Evolutionary conservation across 305 asterid species (phyloP), one percentile per base, ranked within the genome.

Genomic region (Fraxinus platypoda): DNA sequence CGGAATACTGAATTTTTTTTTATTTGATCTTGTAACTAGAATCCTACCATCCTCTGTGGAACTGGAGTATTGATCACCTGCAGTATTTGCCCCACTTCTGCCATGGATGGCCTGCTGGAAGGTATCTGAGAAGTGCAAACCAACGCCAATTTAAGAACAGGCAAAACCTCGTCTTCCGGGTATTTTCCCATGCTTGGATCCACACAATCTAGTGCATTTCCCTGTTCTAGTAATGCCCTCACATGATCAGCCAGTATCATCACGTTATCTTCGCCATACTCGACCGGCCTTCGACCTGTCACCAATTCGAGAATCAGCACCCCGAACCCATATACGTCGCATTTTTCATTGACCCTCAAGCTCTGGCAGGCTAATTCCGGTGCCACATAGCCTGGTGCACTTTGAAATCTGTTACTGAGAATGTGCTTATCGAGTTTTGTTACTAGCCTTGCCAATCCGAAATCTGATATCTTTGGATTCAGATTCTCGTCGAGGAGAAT

Each of bases 91-190:
- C 94, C 98, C 84, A 96, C 99, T 81, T 96, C 98, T 1, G 91
- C 95, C 99, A 96, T 96, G 4, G 99, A 96, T 73, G 99, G 99
- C 89, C 98, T 89, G 81, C 95, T 94, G 4, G 99, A 95, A 70
- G 98, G 99, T 83, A 95, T 90, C 87, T 93, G 98, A 49, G 98
- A 95, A 41, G 98, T 95, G 83, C 99, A 95, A 0, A 95, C 99
- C 77, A 93, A 86, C 0, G 99, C 99, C 80, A 95, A 86, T 64
- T 95, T 95, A 3, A 95, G 82, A 38, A 94, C 91, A 4, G 98
- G 99, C 83, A 93, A 83, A 52, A 95, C 94, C 85, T 95, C 99
- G 80, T 94, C 99, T 49, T 92, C 96, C 28, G 93, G 91, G 74
- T 90, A 94, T 17, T 37, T 76, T 6, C 93, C 97, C 97, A 95